These are phyloP conservation scores for Teunomyces lycoperdinae DNA, from an alignment of 805 yeast genomes.

Conservation along the genomic window DNA sequence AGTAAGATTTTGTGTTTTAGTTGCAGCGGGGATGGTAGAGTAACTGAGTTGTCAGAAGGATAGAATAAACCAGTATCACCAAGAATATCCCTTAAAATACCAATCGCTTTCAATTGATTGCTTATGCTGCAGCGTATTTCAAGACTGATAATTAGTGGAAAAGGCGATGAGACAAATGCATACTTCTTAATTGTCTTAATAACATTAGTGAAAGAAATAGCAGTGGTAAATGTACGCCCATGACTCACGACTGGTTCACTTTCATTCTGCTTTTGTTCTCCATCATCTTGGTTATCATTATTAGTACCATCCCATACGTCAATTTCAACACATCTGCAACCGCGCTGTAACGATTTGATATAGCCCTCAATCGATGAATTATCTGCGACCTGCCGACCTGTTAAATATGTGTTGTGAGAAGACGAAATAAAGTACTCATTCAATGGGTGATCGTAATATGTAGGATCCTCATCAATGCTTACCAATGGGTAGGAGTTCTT, in stretches of 20 bases:
- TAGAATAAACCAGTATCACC: conserved; percentile 53
- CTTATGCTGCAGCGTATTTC: conserved; percentile 75
- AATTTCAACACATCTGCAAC: conserved; percentile 92
- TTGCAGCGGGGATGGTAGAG: conserved; percentile 65
- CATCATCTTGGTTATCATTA: conserved; percentile 27
- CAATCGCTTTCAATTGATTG: conserved; percentile 61
- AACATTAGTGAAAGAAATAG: conserved; percentile 68
- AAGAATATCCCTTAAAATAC: conserved; percentile 52
- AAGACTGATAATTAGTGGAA: conserved; percentile 80
- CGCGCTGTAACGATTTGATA: conserved; percentile 79
- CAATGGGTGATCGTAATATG: conserved; percentile 51
- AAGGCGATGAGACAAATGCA: conserved; percentile 84
- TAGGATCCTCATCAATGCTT: neutral
- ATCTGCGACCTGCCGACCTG: conserved; percentile 87
- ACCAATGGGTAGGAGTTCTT: conserved; percentile 21
- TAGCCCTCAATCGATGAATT: conserved; percentile 88
- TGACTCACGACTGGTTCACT: conserved; percentile 85
- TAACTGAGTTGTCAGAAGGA: conserved; percentile 29
- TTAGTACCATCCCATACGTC: conserved; percentile 86
- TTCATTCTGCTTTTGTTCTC: conserved; percentile 10
- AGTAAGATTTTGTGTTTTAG: conserved; percentile 69
- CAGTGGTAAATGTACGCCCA: conserved; percentile 78
- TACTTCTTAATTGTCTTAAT: conserved; percentile 72
- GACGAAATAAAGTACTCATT: conserved; percentile 88
- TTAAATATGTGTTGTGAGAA: conserved; percentile 88